Evolutionary conservation across 2,329 filamentous ascomycete genomes (phyloP).

Genomic region (Colletotrichum melonis): DNA sequence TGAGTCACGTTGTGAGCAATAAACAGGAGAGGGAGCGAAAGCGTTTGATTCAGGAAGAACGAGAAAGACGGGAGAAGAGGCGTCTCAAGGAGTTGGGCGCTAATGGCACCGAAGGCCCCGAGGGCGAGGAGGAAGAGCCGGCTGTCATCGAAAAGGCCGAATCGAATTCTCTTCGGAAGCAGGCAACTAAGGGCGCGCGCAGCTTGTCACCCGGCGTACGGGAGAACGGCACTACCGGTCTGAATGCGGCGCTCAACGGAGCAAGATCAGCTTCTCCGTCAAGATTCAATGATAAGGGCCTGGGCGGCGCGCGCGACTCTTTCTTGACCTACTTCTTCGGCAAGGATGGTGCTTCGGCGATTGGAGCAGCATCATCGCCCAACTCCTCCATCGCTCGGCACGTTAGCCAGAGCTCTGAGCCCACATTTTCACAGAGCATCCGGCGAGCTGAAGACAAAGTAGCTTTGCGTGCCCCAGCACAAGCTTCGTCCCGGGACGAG

Average conservation of each 20-base stretch:
- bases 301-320: conserved; percentile 81
- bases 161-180: conserved; percentile 61
- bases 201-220: conserved; percentile 87
- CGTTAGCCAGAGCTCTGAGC: conserved; percentile 82
- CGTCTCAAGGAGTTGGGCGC: conserved; percentile 85
- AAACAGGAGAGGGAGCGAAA: conserved; percentile 96
- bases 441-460: conserved; percentile 74
- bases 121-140: conserved; percentile 72
- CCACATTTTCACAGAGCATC: conserved; percentile 86
- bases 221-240: conserved; percentile 71
- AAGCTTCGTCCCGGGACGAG: conserved; percentile 50
- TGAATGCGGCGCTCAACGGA: conserved; percentile 77
- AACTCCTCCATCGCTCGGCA: conserved; percentile 66
- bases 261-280: conserved; percentile 70
- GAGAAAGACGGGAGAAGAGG: conserved; percentile 84
- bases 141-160: conserved; percentile 62
- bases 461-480: conserved; percentile 62
- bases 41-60: conserved; percentile 81
- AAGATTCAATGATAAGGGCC: conserved; percentile 68
- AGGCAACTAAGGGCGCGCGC: conserved; percentile 70
- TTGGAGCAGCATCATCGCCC: conserved; percentile 48
- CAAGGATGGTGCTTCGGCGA: conserved; percentile 78
- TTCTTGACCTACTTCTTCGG: conserved; percentile 99
- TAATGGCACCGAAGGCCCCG: conserved; percentile 78
- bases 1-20: conserved; percentile 95